phyloP scores from a whole-genome alignment of 2,329 filamentous ascomycete species.

The Trichoderma brevicompactum region DNA sequence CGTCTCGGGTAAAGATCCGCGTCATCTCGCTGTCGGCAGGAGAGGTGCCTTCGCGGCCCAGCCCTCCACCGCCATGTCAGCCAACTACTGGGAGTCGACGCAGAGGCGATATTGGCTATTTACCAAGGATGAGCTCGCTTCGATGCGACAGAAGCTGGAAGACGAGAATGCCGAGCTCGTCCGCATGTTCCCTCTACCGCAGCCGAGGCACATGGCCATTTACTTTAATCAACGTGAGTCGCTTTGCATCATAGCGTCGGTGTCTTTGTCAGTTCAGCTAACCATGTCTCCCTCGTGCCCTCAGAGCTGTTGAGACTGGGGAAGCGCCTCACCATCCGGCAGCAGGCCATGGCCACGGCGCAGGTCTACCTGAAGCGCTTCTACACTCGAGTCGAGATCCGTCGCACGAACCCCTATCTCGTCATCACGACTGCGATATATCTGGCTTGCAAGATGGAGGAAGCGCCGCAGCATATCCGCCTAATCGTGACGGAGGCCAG shows the following conservation, averaged over 20 bases:
- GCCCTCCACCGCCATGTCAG: constrained; percentile 67
- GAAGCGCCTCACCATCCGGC: constrained; percentile 80
- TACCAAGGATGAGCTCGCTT: constrained; percentile 76
- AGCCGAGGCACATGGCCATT: constrained; percentile 80
- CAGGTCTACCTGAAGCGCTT: constrained; percentile 95
- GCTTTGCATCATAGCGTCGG: background rate
- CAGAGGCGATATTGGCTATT: constrained; percentile 92
- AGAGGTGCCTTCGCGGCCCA: constrained; percentile 24
- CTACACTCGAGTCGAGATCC: constrained; percentile 88
- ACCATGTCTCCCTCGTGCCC: background rate
- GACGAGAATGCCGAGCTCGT: constrained; percentile 75
- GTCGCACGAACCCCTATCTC: constrained; percentile 90
- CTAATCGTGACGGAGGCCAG: constrained; percentile 86
- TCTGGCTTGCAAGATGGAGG: constrained; percentile 96
- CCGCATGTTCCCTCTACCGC: constrained; percentile 80
- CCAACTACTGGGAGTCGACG: constrained; percentile 96
- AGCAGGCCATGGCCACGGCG: constrained; percentile 91
- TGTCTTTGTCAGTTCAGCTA: background rate
- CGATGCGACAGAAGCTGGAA: constrained; percentile 75
- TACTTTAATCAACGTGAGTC: constrained; percentile 86
- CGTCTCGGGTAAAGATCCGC: background rate
- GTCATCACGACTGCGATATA: constrained; percentile 93
- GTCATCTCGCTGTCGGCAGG: background rate
- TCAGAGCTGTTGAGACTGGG: constrained; percentile 80
- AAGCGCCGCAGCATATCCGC: constrained; percentile 93